These are phyloP conservation scores for Rubus parviflorus DNA, from an alignment of 306 rosid genomes.

Conservation along the genomic window DNA sequence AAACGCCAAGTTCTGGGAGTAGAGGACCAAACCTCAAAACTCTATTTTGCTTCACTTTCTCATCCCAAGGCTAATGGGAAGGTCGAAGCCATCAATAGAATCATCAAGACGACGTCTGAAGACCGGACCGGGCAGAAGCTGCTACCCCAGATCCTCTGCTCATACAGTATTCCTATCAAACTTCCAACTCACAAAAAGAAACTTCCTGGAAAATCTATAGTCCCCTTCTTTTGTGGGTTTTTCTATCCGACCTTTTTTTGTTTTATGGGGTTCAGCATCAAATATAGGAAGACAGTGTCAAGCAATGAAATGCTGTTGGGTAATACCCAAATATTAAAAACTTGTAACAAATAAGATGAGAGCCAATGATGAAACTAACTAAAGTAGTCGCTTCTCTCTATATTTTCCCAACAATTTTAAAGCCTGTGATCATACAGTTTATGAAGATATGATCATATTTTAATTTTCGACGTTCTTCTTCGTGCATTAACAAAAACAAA, in stretches of 20 bases:
- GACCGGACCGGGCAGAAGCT: too few species aligned
- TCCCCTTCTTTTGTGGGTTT: not conserved
- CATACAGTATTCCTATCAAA: not conserved
- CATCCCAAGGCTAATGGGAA: not conserved
- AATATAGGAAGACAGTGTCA: not conserved
- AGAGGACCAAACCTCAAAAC: not conserved
- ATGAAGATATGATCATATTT: constrained; percentile 39
- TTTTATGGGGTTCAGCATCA: not conserved
- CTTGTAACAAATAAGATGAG: not conserved
- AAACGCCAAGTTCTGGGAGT: not conserved
- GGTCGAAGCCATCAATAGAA: not conserved
- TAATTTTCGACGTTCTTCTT: constrained; percentile 73
- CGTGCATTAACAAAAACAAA: constrained; percentile 56
- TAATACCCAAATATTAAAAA: not conserved
- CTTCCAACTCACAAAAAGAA: not conserved
- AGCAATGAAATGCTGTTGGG: not conserved
- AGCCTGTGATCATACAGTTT: constrained; percentile 13
- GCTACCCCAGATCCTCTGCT: not conserved
- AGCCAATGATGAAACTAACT: not conserved
- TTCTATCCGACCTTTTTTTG: not conserved
- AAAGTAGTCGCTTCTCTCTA: not conserved
- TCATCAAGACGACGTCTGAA: not conserved
- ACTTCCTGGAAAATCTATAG: not conserved
- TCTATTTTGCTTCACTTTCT: not conserved
- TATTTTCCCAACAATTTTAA: constrained; percentile 18